Conservation (phyloP, 2,329 filamentous ascomycete genomes). For the Hymenoscyphus linearis region DNA sequence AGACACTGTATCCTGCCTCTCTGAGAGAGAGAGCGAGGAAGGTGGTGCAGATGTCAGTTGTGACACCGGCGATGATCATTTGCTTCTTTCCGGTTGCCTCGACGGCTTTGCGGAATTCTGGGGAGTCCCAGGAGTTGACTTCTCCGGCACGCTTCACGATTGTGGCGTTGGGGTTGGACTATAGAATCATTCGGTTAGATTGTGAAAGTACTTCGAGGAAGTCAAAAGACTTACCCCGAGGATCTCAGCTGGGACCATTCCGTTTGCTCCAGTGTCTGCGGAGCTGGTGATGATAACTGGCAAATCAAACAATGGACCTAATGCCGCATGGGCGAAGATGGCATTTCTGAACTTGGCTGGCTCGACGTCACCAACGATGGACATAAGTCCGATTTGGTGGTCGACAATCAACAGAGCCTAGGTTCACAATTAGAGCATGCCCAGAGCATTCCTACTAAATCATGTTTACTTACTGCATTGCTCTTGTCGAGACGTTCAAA, state of each 20-base stretch:
- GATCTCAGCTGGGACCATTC: neutral
- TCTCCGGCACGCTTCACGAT: conserved; percentile 65
- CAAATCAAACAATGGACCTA: neutral
- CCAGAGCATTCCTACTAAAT: neutral
- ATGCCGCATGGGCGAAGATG: neutral
- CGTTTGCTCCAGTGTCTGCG: neutral
- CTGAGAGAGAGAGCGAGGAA: conserved; percentile 70
- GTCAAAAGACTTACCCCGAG: neutral
- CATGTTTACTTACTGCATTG: neutral
- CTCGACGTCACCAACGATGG: neutral
- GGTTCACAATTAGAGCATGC: too few species aligned
- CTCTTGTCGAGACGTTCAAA: neutral
- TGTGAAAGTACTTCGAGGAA: neutral
- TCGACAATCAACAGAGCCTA: neutral
- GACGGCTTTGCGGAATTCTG: conserved; percentile 61
- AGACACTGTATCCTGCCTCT: conserved; percentile 66
- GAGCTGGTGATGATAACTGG: neutral
- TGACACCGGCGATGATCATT: conserved; percentile 66
- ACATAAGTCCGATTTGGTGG: neutral
- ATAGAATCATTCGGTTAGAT: neutral
- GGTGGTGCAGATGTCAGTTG: conserved; percentile 70
- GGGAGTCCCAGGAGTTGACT: conserved; percentile 73
- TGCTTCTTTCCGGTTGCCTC: conserved; percentile 61
- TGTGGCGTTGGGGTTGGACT: conserved; percentile 58
- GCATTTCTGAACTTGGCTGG: neutral